phyloP scores from a whole-genome alignment of 306 rosid genomes.

The Sphenostylis stenocarpa region DNA sequence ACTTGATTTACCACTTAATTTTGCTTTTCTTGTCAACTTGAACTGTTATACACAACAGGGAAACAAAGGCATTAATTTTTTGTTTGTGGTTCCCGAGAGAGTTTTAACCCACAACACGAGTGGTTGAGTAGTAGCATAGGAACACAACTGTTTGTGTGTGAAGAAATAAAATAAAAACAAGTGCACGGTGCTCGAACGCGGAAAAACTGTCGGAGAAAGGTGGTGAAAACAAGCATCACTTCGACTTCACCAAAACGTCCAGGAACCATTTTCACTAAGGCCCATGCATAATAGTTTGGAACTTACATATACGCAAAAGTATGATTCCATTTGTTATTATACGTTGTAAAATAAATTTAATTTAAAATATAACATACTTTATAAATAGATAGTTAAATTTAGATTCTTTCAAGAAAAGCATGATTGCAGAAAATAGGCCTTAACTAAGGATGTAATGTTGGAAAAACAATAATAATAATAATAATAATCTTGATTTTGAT shows the following conservation, averaged over 20 bases:
- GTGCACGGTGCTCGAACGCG: slow-evolving; percentile 35
- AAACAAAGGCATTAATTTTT: neutral
- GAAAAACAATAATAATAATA: too few species aligned
- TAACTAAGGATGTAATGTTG: too few species aligned
- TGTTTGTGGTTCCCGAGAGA: too few species aligned
- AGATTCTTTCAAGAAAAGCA: too few species aligned
- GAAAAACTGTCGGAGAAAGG: slow-evolving; percentile 58
- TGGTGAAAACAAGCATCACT: slow-evolving; percentile 23
- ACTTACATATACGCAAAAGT: slow-evolving; percentile 8
- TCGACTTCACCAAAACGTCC: slow-evolving; percentile 34
- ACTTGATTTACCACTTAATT: neutral
- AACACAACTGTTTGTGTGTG: too few species aligned
- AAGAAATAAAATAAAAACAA: slow-evolving; percentile 23
- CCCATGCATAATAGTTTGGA: slow-evolving; percentile 36
- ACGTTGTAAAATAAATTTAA: too few species aligned
- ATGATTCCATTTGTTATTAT: neutral
- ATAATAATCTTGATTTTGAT: too few species aligned
- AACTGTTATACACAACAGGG: neutral
- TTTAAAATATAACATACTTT: too few species aligned
- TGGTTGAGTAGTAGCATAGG: too few species aligned
- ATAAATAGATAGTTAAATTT: too few species aligned
- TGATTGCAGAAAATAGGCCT: neutral
- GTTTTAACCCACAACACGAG: too few species aligned
- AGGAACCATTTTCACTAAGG: neutral
- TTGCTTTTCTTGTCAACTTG: neutral